Evolutionary conservation across 2,329 filamentous ascomycete genomes (phyloP).

Genomic region (Fusarium chuoi): DNA sequence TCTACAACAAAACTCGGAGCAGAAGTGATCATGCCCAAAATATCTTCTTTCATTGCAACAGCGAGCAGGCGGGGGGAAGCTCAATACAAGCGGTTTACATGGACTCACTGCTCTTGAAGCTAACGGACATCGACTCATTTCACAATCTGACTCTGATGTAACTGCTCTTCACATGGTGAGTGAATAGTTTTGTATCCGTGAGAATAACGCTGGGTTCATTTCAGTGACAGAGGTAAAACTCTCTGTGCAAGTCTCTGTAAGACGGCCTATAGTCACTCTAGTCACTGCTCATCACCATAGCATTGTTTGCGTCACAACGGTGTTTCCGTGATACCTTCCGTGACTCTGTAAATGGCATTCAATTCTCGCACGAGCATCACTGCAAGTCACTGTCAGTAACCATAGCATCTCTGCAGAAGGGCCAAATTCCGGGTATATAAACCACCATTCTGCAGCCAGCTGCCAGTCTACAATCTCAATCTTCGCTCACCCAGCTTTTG

Average conservation of each 20-base stretch:
- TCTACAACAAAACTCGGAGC: too few species aligned
- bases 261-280: not conserved
- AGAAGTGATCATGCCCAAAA: too few species aligned
- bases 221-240: not conserved
- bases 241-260: not conserved
- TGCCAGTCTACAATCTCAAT: not conserved
- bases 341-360: not conserved
- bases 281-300: not conserved
- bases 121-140: too few species aligned
- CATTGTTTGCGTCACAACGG: rapidly evolving
- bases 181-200: not conserved
- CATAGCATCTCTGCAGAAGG: not conserved
- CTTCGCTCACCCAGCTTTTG: not conserved
- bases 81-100: too few species aligned
- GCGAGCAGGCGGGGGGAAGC: too few species aligned
- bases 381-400: not conserved
- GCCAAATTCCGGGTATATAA: not conserved
- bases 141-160: too few species aligned
- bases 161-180: not conserved
- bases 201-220: not conserved
- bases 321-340: not conserved
- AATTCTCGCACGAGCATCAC: not conserved
- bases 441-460: not conserved
- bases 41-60: too few species aligned
- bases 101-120: too few species aligned